Percentiles rank a stretch among this genome's conserved stretches.
phyloP scores from a whole-genome alignment of 75 land plant genomes.

The Selaginella moellendorffii region DNA sequence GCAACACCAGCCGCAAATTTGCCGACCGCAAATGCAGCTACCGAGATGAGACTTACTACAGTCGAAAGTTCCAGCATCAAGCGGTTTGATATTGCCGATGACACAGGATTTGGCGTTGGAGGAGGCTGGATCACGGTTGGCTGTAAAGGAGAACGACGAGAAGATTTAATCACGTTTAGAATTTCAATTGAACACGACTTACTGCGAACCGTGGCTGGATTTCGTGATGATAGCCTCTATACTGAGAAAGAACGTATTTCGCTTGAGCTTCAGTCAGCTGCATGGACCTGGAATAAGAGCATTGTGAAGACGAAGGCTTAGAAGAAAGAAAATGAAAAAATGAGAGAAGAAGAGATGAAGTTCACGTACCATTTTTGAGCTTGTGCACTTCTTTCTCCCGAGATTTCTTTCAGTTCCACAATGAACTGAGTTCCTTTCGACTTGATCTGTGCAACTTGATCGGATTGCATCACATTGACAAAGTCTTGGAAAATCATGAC shows the following conservation, averaged over 20 bases:
- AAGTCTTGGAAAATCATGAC: conserved; percentile 58
- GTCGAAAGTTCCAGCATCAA: conserved; percentile 57
- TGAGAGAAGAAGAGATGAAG: too few relatives aligned
- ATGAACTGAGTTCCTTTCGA: conserved; percentile 53
- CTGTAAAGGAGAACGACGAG: conserved; percentile 34
- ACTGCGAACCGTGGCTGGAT: conserved; percentile 51
- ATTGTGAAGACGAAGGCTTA: conserved; percentile 2
- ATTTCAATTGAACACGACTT: neutral
- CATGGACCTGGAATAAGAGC: conserved; percentile 40
- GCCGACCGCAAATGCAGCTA: conserved; percentile 47
- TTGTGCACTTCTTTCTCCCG: conserved; percentile 45
- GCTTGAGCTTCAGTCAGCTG: conserved; percentile 36
- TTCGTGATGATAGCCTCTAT: conserved; percentile 55
- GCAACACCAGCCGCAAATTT: conserved; percentile 48
- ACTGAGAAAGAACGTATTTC: conserved; percentile 30
- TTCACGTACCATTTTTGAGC: conserved; percentile 36
- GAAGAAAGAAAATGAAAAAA: too few relatives aligned
- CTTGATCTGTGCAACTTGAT: conserved; percentile 52
- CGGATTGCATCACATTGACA: conserved; percentile 24
- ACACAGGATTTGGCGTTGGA: conserved; percentile 60
- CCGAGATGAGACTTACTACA: conserved; percentile 45
- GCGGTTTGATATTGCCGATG: conserved; percentile 72
- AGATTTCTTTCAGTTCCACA: conserved; percentile 59
- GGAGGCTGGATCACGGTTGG: conserved; percentile 47
- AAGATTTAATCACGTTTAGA: too few relatives aligned